Evolutionary conservation across 768 basidiomycete genomes (phyloP).

Genomic region (Lactarius hengduanensis): DNA sequence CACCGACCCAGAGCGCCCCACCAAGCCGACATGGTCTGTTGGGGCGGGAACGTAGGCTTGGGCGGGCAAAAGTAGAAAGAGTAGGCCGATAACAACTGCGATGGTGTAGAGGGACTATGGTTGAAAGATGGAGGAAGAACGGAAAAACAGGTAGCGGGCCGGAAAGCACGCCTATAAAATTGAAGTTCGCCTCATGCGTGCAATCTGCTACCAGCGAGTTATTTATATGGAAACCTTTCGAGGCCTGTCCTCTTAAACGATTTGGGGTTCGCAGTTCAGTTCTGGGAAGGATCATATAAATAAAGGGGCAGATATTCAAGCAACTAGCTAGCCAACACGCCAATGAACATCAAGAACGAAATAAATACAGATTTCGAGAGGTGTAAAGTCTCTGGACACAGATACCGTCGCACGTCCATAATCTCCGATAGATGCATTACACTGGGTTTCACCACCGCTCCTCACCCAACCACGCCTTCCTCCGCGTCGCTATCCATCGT

Average conservation of each 20-base stretch:
- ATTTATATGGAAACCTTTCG: neutral
- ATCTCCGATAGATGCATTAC: neutral
- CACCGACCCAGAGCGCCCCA: too few relatives aligned
- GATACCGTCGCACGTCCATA: neutral
- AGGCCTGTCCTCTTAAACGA: neutral
- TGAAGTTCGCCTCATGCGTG: too few relatives aligned
- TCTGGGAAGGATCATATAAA: neutral
- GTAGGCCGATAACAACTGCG: too few relatives aligned
- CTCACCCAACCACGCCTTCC: slow-evolving; percentile 33
- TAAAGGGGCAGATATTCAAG: neutral
- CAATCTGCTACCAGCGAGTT: too few relatives aligned
- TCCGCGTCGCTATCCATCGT: slow-evolving; percentile 86
- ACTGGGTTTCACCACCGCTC: neutral
- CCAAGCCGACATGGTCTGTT: too few relatives aligned
- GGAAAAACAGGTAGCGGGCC: too few relatives aligned
- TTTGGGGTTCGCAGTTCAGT: neutral
- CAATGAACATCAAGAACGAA: neutral
- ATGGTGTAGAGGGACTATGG: too few relatives aligned
- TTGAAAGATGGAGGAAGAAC: too few relatives aligned
- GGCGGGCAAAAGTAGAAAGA: too few relatives aligned
- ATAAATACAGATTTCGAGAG: neutral
- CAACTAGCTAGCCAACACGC: neutral
- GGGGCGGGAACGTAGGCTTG: too few relatives aligned
- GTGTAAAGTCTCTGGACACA: neutral
- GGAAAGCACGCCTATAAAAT: too few relatives aligned